These are phyloP conservation scores for Saccharomycopsis sp. DNA, from an alignment of 805 yeast species.

Conservation along the genomic window DNA sequence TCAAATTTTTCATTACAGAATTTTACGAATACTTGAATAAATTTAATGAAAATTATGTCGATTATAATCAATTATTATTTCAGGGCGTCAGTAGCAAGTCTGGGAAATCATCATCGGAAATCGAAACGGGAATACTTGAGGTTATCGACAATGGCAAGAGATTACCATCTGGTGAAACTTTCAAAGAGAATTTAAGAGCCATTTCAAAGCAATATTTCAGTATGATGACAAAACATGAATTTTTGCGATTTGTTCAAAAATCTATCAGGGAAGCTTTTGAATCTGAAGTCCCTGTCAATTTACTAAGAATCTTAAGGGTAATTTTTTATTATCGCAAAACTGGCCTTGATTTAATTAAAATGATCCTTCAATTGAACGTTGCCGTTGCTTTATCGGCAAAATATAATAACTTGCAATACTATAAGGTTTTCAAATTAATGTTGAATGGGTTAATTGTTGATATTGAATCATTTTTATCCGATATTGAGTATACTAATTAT, in stretches of 20 bases:
- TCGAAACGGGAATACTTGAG: neutral
- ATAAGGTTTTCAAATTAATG: conserved; percentile 17
- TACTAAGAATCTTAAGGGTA: conserved; percentile 13
- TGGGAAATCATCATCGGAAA: neutral
- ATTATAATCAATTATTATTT: conserved; percentile 15
- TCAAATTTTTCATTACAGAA: conserved; percentile 2
- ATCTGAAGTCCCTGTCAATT: conserved; percentile 1
- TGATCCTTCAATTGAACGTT: conserved; percentile 13
- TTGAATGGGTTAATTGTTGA: conserved; percentile 16
- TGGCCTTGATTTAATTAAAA: conserved; percentile 11
- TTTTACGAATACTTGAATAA: conserved; percentile 14
- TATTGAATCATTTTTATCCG: conserved; percentile 15
- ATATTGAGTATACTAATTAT: conserved; percentile 9
- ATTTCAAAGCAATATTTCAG: conserved; percentile 8
- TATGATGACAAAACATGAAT: conserved; percentile 8
- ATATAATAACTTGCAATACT: conserved; percentile 4
- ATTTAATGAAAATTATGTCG: conserved; percentile 9
- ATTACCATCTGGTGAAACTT: neutral
- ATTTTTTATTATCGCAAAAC: conserved; percentile 9
- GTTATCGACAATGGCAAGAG: neutral
- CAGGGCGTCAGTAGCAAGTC: neutral
- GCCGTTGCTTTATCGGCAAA: conserved; percentile 9
- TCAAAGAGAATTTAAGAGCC: neutral
- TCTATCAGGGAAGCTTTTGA: conserved; percentile 13
- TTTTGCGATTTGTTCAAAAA: conserved; percentile 11